These are phyloP conservation scores for Helicocarpus griseus DNA, from an alignment of 2,329 filamentous ascomycete species.

Conservation along the genomic window DNA sequence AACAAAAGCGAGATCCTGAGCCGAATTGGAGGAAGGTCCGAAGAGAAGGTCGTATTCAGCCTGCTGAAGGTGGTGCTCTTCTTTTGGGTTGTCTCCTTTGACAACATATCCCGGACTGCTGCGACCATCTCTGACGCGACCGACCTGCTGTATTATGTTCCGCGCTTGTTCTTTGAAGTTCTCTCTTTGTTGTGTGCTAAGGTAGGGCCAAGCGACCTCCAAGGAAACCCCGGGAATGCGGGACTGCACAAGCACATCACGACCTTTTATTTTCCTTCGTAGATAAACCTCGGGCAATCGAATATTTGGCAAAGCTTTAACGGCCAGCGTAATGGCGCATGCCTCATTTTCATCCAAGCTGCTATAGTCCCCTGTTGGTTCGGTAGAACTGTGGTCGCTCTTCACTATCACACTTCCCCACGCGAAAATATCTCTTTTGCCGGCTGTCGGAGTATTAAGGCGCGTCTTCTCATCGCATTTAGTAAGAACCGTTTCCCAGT, in stretches of 20 bases:
- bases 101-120: conserved; percentile 7
- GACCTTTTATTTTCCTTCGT: conserved; percentile 26
- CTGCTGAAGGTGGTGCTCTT: conserved; percentile 9
- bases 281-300: conserved; percentile 28
- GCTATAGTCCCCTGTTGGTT: conserved; percentile 21
- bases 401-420: conserved; percentile 28
- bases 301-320: conserved; percentile 24
- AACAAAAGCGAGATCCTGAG: conserved; percentile 22
- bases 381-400: conserved; percentile 21
- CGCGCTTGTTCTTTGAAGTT: conserved; percentile 28
- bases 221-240: conserved; percentile 31
- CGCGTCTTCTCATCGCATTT: conserved; percentile 20
- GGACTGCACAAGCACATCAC: conserved; percentile 31
- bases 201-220: conserved; percentile 21
- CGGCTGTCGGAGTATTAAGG: conserved; percentile 22
- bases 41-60: conserved; percentile 27
- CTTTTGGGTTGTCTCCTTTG: not conserved
- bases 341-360: conserved; percentile 30
- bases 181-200: conserved; percentile 24
- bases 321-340: conserved; percentile 25
- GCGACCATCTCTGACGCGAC: conserved; percentile 2
- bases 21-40: conserved; percentile 13
- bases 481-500: conserved; percentile 28
- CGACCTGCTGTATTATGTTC: conserved; percentile 20
- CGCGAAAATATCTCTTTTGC: conserved; percentile 25